Conservation (phyloP, 768 basidiomycete species). For the Dacryopinax spathularia region DNA sequence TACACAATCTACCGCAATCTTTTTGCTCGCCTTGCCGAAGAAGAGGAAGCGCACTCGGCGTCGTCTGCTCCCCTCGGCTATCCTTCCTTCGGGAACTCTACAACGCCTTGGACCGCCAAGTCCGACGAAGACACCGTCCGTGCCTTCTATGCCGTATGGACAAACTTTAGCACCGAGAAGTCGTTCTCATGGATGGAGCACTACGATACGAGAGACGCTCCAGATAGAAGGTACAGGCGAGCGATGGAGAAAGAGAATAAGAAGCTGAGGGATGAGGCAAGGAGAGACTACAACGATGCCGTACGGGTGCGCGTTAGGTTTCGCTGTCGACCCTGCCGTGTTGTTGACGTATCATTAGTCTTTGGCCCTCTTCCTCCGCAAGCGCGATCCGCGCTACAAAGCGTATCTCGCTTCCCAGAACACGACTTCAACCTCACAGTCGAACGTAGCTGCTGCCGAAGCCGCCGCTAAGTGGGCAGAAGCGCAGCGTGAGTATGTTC, state of each 20-base stretch:
- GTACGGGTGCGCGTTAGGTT: conserved; percentile 47
- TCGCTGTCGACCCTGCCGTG: neutral
- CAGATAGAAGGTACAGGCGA: conserved; percentile 69
- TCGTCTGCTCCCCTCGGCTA: conserved; percentile 32
- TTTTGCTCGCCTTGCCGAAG: conserved; percentile 66
- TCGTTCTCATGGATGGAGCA: conserved; percentile 78
- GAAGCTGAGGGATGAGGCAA: conserved; percentile 73
- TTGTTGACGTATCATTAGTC: conserved; percentile 31
- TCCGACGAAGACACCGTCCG: conserved; percentile 39
- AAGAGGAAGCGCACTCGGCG: conserved; percentile 46
- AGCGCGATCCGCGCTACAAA: conserved; percentile 82
- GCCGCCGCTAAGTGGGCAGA: conserved; percentile 23
- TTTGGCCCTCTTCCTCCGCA: conserved; percentile 59
- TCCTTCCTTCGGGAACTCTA: conserved; percentile 70
- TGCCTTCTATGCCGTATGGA: conserved; percentile 75
- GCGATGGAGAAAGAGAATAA: conserved; percentile 95
- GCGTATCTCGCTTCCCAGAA: conserved; percentile 36
- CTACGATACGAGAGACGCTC: conserved; percentile 73
- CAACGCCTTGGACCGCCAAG: conserved; percentile 55
- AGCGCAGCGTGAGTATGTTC: conserved; percentile 40
- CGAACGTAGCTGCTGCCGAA: conserved; percentile 18
- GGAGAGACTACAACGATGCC: conserved; percentile 84
- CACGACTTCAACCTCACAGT: conserved; percentile 23
- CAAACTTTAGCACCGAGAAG: conserved; percentile 73
- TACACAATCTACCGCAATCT: conserved; percentile 79